A percentile compares a stretch with the other conserved stretches of the same genome.
Evolutionary conservation across 2,329 filamentous ascomycete species (phyloP).

Genomic region (Sporothrix brasiliensis): DNA sequence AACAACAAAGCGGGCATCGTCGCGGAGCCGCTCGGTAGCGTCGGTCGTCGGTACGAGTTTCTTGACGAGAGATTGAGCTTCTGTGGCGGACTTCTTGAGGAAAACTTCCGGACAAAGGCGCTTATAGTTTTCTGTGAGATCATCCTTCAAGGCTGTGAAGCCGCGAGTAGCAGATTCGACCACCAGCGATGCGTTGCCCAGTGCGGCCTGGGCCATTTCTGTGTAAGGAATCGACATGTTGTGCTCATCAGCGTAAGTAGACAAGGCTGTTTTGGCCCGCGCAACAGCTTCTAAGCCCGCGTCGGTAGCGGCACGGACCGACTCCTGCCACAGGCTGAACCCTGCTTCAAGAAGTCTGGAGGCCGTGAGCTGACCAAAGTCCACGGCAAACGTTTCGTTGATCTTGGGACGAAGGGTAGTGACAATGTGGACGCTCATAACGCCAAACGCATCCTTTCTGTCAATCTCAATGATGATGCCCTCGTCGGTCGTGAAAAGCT

Average conservation of each 20-base stretch:
- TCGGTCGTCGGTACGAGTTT: background rate
- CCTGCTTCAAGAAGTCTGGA: constrained; percentile 51
- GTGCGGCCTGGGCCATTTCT: background rate
- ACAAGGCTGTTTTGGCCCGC: background rate
- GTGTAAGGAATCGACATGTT: background rate
- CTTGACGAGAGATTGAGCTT: background rate
- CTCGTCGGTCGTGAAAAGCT: constrained; percentile 52
- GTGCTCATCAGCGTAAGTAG: constrained; percentile 34
- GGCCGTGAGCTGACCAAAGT: constrained; percentile 58
- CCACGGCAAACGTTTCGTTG: constrained; percentile 62
- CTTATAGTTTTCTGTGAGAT: background rate
- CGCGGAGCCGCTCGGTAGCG: background rate
- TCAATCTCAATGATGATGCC: constrained; percentile 58
- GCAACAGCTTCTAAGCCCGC: constrained; percentile 44
- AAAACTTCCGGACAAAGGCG: background rate
- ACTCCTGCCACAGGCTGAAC: constrained; percentile 45
- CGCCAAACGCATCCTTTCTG: constrained; percentile 58
- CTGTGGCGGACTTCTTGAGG: background rate
- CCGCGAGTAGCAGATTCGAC: background rate
- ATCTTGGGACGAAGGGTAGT: constrained; percentile 63
- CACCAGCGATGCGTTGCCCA: background rate
- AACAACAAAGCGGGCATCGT: constrained; percentile 24
- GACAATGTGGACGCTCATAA: constrained; percentile 60
- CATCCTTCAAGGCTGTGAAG: background rate
- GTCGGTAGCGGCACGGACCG: constrained; percentile 49